phyloP scores from a whole-genome alignment of 495 filamentous ascomycete genomes.

The Hypoxylon crocopeplum region DNA sequence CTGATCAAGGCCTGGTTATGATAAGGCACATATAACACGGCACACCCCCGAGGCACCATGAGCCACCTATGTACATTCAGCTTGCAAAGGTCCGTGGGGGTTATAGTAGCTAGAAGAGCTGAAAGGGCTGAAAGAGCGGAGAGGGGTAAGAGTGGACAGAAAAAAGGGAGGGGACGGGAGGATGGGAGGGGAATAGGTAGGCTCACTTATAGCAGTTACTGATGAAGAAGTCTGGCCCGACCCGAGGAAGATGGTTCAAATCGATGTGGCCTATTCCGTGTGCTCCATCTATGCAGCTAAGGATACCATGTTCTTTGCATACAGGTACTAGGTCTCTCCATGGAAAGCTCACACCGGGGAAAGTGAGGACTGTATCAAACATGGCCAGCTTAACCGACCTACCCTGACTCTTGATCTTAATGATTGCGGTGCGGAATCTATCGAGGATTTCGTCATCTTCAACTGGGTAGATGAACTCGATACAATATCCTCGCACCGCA shows the following conservation, averaged over 20 bases:
- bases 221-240: slow-evolving; percentile 79
- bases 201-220: slow-evolving; percentile 87
- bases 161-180: background rate
- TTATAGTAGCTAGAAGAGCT: slow-evolving; percentile 16
- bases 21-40: slow-evolving; percentile 74
- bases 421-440: slow-evolving; percentile 56
- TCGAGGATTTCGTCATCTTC: slow-evolving; percentile 62
- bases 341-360: slow-evolving; percentile 76
- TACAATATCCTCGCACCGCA: slow-evolving; percentile 47
- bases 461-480: slow-evolving; percentile 61
- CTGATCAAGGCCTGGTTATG: slow-evolving; percentile 76
- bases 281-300: slow-evolving; percentile 70
- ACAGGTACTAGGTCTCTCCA: slow-evolving; percentile 68
- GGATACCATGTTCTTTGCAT: slow-evolving; percentile 66
- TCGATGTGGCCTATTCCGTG: slow-evolving; percentile 78
- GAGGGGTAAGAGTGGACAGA: background rate
- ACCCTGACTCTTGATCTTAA: slow-evolving; percentile 49
- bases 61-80: slow-evolving; percentile 71
- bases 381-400: slow-evolving; percentile 63
- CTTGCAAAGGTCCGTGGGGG: slow-evolving; percentile 73
- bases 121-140: background rate
- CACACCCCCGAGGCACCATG: slow-evolving; percentile 75
- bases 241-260: slow-evolving; percentile 59
- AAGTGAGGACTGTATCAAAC: slow-evolving; percentile 76
- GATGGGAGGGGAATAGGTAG: slow-evolving; percentile 51